phyloP scores from a whole-genome alignment of 345 rosid genomes.

The Kernera saxatilis region DNA sequence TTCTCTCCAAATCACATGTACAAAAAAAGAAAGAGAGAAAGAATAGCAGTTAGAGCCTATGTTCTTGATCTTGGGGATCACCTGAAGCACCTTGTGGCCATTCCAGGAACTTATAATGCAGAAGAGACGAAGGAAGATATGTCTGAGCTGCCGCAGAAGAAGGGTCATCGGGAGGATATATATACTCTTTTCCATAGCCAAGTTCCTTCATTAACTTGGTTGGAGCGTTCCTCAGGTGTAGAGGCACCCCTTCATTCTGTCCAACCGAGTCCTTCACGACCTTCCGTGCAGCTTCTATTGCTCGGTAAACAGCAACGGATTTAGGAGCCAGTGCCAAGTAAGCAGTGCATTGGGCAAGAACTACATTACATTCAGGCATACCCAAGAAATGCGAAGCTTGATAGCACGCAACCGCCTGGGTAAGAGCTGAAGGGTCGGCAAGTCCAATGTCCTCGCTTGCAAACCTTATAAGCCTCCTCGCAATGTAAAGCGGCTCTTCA shows the following conservation, averaged over 20 bases:
- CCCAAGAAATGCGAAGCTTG: conserved; percentile 90
- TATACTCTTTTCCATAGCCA: conserved; percentile 72
- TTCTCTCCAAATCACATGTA: neutral
- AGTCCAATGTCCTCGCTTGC: conserved; percentile 85
- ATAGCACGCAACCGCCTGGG: conserved; percentile 78
- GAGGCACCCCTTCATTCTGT: conserved; percentile 79
- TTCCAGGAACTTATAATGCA: conserved; percentile 65
- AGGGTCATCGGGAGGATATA: conserved; percentile 72
- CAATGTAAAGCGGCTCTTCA: conserved; percentile 82
- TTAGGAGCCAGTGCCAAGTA: conserved; percentile 82
- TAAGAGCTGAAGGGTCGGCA: conserved; percentile 73
- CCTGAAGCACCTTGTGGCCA: conserved; percentile 38
- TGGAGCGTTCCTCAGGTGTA: conserved; percentile 81
- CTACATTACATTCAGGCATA: conserved; percentile 77
- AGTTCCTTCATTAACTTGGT: conserved; percentile 77
- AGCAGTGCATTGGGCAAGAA: conserved; percentile 74
- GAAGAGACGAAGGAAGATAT: conserved; percentile 60
- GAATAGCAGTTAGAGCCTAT: neutral
- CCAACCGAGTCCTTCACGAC: conserved; percentile 65
- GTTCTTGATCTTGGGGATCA: conserved; percentile 16
- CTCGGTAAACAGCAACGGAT: conserved; percentile 64
- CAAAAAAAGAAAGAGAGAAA: neutral
- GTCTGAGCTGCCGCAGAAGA: conserved; percentile 40
- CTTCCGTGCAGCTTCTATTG: conserved; percentile 62
- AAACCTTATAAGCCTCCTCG: conserved; percentile 70